Evolutionary conservation across 495 filamentous ascomycete genomes (phyloP), one percentile per base, ranked within the genome.

Genomic region (Niebla homalea): DNA sequence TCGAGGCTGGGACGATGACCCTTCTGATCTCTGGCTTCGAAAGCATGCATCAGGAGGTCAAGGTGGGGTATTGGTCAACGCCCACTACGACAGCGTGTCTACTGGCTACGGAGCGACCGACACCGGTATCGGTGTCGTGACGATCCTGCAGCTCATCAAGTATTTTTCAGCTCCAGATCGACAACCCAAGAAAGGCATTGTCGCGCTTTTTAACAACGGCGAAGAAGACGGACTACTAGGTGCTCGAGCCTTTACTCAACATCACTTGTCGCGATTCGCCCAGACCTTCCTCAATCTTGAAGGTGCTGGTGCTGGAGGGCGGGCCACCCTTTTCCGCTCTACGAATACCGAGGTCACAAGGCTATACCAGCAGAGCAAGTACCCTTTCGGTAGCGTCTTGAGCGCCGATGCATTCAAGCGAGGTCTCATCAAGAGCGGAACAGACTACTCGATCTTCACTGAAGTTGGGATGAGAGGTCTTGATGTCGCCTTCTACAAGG

Each of bases 141-240:
- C 86, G 8, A 70, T 87, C 36, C 70, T 97, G 42, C 90, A 96
- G 60, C 66, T 96, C n/a, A 72, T 98, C 49, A 80, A 81, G 50
- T 84, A 95, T 63, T 97, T 96, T 64, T 85, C 86, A 5, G 77
- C 77, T 7, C 70, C 78, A 4, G 83, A 74, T n/a, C 77, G 89
- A 59, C 80, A 76, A 55, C 87, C 87, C 2, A 81, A 81, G 55
- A 76, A 77, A 55, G 90, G 89, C 1, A 70, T 98, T 36, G 82
- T 98, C 20, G 78, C 84, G 22, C 69, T 98, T 38, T 71, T 98
- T 54, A 98, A 98, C 68, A 96, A 97, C 59, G 89, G 87, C 46
- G 92, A 98, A 66, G 92, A 98, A 66, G 88, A 97, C 61, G 92
- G 76, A 49, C 71, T 98, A 40, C 90, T 92, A 60, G 92, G 92